Conservation (phyloP, 352 stramenopile species). For the Elongisporangium anandrum region DNA sequence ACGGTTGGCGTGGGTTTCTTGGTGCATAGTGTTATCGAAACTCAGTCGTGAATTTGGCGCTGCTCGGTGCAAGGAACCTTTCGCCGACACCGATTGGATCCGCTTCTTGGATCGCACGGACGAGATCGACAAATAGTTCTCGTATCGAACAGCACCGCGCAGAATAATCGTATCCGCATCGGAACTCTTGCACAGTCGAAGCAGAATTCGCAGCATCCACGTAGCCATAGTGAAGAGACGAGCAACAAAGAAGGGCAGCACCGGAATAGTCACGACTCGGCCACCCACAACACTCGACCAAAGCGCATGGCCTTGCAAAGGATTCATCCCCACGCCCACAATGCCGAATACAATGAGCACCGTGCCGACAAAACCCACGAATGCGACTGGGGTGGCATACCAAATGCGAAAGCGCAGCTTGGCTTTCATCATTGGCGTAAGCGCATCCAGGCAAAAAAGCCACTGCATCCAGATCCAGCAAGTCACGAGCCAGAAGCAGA, state of each 20-base stretch:
- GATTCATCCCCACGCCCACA: neutral
- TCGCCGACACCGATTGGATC: neutral
- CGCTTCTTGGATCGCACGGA: neutral
- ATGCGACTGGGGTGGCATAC: neutral
- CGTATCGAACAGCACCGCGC: neutral
- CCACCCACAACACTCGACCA: neutral
- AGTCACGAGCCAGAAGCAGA: neutral
- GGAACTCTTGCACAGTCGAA: neutral
- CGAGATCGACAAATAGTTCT: neutral
- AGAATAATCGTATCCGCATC: neutral
- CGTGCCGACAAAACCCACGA: neutral
- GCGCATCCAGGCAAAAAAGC: conserved; percentile 8
- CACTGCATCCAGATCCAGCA: conserved; percentile 18
- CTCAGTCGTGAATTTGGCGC: neutral
- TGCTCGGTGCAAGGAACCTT: neutral
- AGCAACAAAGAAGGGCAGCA: neutral
- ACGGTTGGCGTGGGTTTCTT: too few relatives aligned
- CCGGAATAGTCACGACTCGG: neutral
- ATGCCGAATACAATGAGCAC: neutral
- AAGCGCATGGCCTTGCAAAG: neutral
- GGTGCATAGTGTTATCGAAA: neutral
- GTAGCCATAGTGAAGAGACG: neutral
- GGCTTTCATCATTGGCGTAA: conserved; percentile 6
- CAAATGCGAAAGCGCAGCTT: conserved; percentile 3
- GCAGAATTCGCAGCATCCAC: neutral